Conservation (phyloP, 2,329 filamentous ascomycete species). For the Hymenoscyphus occultus region DNA sequence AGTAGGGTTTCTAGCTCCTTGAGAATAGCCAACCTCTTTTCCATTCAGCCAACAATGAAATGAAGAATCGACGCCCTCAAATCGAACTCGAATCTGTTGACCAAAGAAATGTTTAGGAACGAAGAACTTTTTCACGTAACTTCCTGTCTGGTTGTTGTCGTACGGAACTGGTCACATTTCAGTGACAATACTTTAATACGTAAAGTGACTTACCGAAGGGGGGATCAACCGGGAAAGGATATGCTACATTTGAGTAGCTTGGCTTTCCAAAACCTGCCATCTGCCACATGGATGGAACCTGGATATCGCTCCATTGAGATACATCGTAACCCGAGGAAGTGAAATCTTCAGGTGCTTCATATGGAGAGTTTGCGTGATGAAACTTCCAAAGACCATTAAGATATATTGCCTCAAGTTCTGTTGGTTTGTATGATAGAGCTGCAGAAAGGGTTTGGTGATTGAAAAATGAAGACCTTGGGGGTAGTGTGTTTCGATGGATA, state of each 20-base stretch:
- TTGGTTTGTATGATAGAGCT: slow-evolving; percentile 45
- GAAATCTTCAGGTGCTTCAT: slow-evolving; percentile 29
- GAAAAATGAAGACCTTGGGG: slow-evolving; percentile 55
- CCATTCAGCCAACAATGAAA: slow-evolving; percentile 70
- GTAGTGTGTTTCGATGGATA: slow-evolving; percentile 57
- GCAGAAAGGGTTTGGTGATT: slow-evolving; percentile 48
- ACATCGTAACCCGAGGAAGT: slow-evolving; percentile 26
- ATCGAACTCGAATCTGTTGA: slow-evolving; percentile 60
- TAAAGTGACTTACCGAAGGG: slow-evolving; percentile 48
- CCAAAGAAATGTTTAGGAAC: slow-evolving; percentile 42
- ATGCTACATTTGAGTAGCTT: slow-evolving; percentile 67
- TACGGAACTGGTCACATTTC: slow-evolving; percentile 39
- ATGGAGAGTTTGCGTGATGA: slow-evolving; percentile 28
- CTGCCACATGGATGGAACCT: slow-evolving; percentile 61
- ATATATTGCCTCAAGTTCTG: slow-evolving; percentile 39
- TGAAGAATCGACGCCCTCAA: slow-evolving; percentile 70
- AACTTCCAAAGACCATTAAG: slow-evolving; percentile 35
- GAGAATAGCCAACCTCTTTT: slow-evolving; percentile 61
- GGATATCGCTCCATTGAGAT: slow-evolving; percentile 45
- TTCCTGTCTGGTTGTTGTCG: slow-evolving; percentile 54
- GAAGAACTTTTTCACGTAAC: slow-evolving; percentile 48
- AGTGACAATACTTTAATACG: background rate
- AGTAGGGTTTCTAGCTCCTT: slow-evolving; percentile 64
- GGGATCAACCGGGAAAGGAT: slow-evolving; percentile 62
- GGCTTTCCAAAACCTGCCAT: slow-evolving; percentile 64